Base-by-base conservation (phyloP, 306 rosid genomes). In the Crotalaria pallida region DNA sequence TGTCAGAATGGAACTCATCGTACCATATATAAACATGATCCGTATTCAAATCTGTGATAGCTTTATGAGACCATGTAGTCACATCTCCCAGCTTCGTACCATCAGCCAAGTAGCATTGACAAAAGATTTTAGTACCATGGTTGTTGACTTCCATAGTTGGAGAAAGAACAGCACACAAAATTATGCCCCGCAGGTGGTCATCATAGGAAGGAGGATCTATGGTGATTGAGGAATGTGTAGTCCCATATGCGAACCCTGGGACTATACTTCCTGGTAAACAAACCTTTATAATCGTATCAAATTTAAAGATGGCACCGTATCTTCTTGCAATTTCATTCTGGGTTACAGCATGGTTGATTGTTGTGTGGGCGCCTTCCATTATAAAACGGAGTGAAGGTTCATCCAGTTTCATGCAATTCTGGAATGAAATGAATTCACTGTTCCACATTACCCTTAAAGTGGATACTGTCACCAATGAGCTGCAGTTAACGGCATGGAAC, bases 21-120 rank as follows among this genome's bases (percentile, higher is more conserved):
- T 48, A 71, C 76, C 76, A 71, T 18, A 36, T 22, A 17, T 31
- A 41, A 56, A 70, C 75, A 70, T 56, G 17, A 56, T 58, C 66
- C 1, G 57, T 24, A 10, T 44, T 44, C 23, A 71, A 17, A 11
- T 44, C 17, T 0, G 10, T 9, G 12, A 22, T 22, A 27, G 33
- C 38, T 2, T 12, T 3, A n/a, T 1, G 3, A 7, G 0, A 0
- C 17, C 48, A 36, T 5, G 18, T 36, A 18, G 2, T 2, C 0
- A 0, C 0, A 1, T 10, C 0, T 6, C 3, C 8, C 5, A 56
- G 7, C 23, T 8, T 44, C 15, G 1, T 6, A 24, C 50, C 51
- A 1, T 41, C 73, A 12, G 17, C 23, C 23, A 51, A 66, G 26
- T 29, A 40, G 60, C 49, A 18, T 6, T 9, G 49, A 26, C 38